A percentile compares a stretch with the other conserved stretches of the same genome.
Evolutionary conservation across 306 rosid genomes (phyloP).

Genomic region (Sechiopsis laciniata): DNA sequence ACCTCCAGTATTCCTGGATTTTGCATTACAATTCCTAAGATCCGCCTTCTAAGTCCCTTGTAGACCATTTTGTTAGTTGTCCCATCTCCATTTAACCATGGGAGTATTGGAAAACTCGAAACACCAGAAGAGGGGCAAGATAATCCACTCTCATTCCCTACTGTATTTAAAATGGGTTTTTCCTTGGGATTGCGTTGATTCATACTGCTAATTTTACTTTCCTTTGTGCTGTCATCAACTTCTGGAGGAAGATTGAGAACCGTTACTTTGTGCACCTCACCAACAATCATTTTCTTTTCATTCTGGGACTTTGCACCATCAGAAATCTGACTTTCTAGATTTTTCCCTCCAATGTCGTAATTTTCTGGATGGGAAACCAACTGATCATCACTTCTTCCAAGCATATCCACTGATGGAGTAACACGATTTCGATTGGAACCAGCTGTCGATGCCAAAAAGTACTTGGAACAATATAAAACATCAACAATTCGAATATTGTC

Average conservation of each 20-base stretch:
- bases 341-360: slow-evolving; percentile 1
- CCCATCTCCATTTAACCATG: slow-evolving; percentile 98
- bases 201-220: slow-evolving; percentile 33
- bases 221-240: slow-evolving; percentile 29
- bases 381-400: slow-evolving; percentile 28
- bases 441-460: slow-evolving; percentile 52
- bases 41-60: slow-evolving; percentile 67
- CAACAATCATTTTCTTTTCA: slow-evolving; percentile 30
- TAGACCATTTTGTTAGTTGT: slow-evolving; percentile 57
- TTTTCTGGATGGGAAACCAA: slow-evolving; percentile 24
- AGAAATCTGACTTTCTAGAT: slow-evolving; percentile 24
- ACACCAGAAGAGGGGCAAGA: slow-evolving; percentile 36
- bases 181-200: slow-evolving; percentile 31
- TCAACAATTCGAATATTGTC: slow-evolving; percentile 63
- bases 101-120: slow-evolving; percentile 62
- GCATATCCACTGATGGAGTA: slow-evolving; percentile 35
- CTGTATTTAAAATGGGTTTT: slow-evolving; percentile 29
- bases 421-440: slow-evolving; percentile 33
- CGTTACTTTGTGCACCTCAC: slow-evolving; percentile 66
- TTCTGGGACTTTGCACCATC: slow-evolving; percentile 28
- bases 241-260: slow-evolving; percentile 63
- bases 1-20: slow-evolving; percentile 94
- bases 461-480: slow-evolving; percentile 62
- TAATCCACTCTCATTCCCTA: slow-evolving; percentile 32
- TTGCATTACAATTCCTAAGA: slow-evolving; percentile 93